Evolutionary conservation across 345 rosid genomes (phyloP).

Genomic region (Eucalyptus camaldulensis): DNA sequence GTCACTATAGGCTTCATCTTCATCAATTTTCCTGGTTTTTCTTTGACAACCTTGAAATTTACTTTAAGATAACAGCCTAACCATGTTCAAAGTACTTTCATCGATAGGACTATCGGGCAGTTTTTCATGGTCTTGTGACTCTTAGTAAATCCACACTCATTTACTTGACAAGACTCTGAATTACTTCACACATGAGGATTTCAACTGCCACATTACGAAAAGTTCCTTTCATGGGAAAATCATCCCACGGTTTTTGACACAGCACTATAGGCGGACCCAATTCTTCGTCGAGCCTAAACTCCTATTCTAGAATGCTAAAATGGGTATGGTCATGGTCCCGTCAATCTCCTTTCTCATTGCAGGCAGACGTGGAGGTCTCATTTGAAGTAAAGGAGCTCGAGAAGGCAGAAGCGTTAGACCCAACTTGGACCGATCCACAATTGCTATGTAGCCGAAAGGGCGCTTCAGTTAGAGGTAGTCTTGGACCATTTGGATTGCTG

Average conservation of each 20-base stretch:
- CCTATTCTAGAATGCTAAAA: neutral
- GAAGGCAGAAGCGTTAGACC: conserved; percentile 41
- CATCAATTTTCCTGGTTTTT: neutral
- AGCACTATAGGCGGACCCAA: neutral
- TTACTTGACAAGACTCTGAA: neutral
- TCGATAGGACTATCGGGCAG: neutral
- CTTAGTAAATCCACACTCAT: neutral
- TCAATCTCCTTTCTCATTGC: neutral
- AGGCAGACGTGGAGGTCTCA: conserved; percentile 70
- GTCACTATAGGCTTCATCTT: neutral
- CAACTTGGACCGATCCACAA: conserved; percentile 46
- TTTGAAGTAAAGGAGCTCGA: conserved; percentile 26
- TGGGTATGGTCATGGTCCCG: neutral
- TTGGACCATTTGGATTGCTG: conserved; percentile 77
- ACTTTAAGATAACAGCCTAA: neutral
- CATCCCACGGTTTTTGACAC: neutral
- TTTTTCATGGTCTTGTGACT: neutral
- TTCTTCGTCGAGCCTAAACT: neutral
- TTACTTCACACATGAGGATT: neutral
- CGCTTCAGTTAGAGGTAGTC: conserved; percentile 25
- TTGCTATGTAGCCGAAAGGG: conserved; percentile 34
- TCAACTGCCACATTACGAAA: neutral
- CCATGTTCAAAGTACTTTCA: neutral
- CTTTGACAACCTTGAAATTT: neutral
- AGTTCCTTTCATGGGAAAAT: neutral